Percentiles rank a stretch among this genome's conserved stretches.
Conservation (phyloP, 164 flowering plant genomes). For the Aristolochia californica region DNA sequence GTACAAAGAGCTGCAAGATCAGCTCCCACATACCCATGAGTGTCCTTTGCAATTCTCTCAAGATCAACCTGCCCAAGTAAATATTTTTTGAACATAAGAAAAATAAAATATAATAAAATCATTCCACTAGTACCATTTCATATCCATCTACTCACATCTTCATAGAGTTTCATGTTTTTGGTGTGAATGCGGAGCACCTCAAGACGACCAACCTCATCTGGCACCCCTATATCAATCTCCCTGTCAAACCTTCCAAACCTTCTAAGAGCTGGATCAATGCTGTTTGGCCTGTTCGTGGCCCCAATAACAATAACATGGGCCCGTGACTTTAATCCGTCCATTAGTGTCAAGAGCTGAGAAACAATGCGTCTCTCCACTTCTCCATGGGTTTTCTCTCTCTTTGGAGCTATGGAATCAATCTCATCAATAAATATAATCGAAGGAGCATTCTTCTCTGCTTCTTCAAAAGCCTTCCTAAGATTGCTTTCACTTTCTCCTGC, state of each 20-base stretch:
- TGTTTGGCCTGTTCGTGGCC: slow-evolving; percentile 80
- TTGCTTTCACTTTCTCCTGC: slow-evolving; percentile 94
- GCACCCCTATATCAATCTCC: slow-evolving; percentile 85
- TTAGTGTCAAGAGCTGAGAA: slow-evolving; percentile 74
- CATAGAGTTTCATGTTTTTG: slow-evolving; percentile 84
- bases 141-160: slow-evolving; percentile 35
- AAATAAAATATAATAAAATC: neutral
- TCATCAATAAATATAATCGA: slow-evolving; percentile 79
- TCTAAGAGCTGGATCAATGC: slow-evolving; percentile 82
- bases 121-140: neutral
- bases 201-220: slow-evolving; percentile 84
- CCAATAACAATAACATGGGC: slow-evolving; percentile 86
- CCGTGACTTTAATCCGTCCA: slow-evolving; percentile 82
- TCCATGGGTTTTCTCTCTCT: slow-evolving; percentile 78
- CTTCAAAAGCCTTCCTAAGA: slow-evolving; percentile 84
- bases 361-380: slow-evolving; percentile 87
- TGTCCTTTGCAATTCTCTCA: slow-evolving; percentile 61
- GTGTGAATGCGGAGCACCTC: slow-evolving; percentile 89
- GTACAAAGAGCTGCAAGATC: slow-evolving; percentile 80
- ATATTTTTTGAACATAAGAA: neutral
- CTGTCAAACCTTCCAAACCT: slow-evolving; percentile 84
- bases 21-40: slow-evolving; percentile 87
- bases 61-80: slow-evolving; percentile 49
- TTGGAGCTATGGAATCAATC: slow-evolving; percentile 82
- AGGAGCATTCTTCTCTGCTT: slow-evolving; percentile 86